Conservation (phyloP, 192 early-diverging fungal species). For the Jimgerdemannia lactiflua region DNA sequence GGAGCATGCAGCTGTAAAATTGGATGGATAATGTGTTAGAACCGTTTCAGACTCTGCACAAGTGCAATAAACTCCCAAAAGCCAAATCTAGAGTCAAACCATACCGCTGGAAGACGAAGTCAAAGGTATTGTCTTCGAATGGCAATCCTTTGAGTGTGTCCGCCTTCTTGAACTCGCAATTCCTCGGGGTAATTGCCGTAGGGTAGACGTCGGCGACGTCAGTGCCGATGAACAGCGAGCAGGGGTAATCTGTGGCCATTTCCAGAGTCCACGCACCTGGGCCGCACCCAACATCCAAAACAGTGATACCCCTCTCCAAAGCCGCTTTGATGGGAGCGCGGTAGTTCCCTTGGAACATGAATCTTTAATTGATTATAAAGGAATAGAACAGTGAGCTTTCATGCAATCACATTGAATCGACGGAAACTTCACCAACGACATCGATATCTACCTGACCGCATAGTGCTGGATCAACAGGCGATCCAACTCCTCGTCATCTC, state of each 20-base stretch:
- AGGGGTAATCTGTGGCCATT: conserved; percentile 44
- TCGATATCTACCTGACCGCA: background rate
- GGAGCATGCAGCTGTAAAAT: background rate
- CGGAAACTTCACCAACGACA: too few relatives aligned
- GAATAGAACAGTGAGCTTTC: too few relatives aligned
- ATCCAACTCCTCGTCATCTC: conserved; percentile 1
- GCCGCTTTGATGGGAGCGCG: background rate
- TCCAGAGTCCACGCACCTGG: conserved; percentile 36
- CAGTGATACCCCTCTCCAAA: conserved; percentile 2
- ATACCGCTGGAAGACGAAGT: conserved; percentile 36
- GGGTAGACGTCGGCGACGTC: conserved; percentile 22
- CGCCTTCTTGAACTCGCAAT: conserved; percentile 34
- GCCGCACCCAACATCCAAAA: conserved; percentile 20
- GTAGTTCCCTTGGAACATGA: background rate
- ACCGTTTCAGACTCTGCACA: background rate
- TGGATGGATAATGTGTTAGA: background rate
- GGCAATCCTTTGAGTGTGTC: conserved; percentile 34
- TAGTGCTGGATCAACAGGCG: background rate
- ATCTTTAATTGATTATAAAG: background rate
- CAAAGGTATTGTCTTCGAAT: conserved; percentile 43
- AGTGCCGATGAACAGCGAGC: conserved; percentile 42
- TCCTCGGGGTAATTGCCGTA: conserved; percentile 14
- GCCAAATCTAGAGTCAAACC: background rate
- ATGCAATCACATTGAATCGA: too few relatives aligned
- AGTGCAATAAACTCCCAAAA: too few relatives aligned